Conservation (phyloP, 2,329 filamentous ascomycete species). For the Colletotrichum noveboracense region DNA sequence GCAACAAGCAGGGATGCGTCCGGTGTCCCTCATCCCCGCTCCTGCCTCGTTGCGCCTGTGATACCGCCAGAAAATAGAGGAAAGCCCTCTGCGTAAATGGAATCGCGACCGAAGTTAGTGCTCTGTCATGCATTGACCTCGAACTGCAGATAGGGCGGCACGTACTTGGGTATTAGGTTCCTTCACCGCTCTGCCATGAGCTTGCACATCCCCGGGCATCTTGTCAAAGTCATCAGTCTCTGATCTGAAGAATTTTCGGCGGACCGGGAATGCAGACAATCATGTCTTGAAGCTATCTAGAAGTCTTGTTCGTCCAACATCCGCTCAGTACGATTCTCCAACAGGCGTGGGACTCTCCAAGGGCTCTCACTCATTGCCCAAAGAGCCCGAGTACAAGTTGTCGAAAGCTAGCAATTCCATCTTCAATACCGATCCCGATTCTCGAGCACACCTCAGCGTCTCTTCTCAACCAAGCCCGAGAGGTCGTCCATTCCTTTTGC, state of each 20-base stretch:
- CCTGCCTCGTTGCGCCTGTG: background rate
- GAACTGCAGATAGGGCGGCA: background rate
- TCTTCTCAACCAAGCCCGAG: background rate
- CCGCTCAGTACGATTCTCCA: background rate
- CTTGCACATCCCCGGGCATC: background rate
- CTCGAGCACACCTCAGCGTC: background rate
- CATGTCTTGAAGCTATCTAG: background rate
- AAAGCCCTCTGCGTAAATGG: background rate
- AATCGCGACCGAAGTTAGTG: background rate
- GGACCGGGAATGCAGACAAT: background rate
- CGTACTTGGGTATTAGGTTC: accelerated
- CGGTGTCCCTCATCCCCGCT: background rate
- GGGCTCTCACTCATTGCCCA: background rate
- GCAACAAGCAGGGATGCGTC: background rate
- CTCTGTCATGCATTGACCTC: background rate
- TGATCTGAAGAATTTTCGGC: background rate
- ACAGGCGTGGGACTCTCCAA: background rate
- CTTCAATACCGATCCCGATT: background rate
- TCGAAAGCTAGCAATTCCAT: background rate
- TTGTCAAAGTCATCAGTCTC: background rate
- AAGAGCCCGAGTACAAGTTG: background rate
- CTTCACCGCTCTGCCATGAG: background rate
- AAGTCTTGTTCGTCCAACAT: background rate
- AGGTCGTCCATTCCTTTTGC: background rate
- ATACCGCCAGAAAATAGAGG: background rate